A percentile compares a stretch with the other conserved stretches of the same genome.
Conservation (phyloP, 1,284 basidiomycete species). For the Rhodotorula glutinis region DNA sequence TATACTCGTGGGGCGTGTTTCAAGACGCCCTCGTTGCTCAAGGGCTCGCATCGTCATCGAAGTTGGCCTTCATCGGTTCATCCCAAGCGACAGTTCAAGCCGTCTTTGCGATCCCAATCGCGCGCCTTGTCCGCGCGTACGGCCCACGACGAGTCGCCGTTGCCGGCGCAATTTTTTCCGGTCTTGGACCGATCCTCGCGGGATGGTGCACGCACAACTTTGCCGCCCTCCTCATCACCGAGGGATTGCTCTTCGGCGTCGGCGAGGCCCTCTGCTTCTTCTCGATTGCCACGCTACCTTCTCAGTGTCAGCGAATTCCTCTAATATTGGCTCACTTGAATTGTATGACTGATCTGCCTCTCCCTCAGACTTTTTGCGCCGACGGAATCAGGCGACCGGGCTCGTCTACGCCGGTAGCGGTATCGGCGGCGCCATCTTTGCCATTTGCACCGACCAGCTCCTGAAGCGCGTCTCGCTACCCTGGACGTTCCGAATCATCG, state of each 20-base stretch:
- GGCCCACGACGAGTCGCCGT: slow-evolving; percentile 20
- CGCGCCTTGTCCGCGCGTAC: slow-evolving; percentile 11
- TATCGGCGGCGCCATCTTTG: slow-evolving; percentile 19
- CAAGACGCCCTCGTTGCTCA: slow-evolving; percentile 21
- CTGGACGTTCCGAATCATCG: slow-evolving; percentile 25
- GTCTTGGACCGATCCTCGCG: slow-evolving; percentile 21
- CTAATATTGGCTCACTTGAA: no score
- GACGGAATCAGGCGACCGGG: slow-evolving; percentile 28
- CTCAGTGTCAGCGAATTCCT: not conserved
- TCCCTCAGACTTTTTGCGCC: slow-evolving; percentile 8
- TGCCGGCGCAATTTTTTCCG: slow-evolving; percentile 4
- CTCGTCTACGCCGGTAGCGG: slow-evolving; percentile 29
- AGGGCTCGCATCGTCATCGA: slow-evolving; percentile 6
- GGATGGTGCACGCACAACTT: slow-evolving; percentile 19
- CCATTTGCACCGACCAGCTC: slow-evolving; percentile 12
- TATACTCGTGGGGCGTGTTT: slow-evolving; percentile 26
- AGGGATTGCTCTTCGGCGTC: slow-evolving; percentile 22
- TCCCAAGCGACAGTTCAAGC: slow-evolving; percentile 16
- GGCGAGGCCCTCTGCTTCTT: slow-evolving; percentile 24
- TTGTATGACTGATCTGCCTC: no score
- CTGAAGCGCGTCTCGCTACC: slow-evolving; percentile 7
- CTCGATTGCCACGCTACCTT: slow-evolving; percentile 14
- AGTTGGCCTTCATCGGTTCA: slow-evolving; percentile 23
- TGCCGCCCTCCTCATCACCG: slow-evolving; percentile 16
- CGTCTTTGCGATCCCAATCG: slow-evolving; percentile 23